Percentiles rank a stretch among this genome's conserved stretches.
phyloP scores from a whole-genome alignment of 2,329 filamentous ascomycete species.

The Neonectria ditissima region DNA sequence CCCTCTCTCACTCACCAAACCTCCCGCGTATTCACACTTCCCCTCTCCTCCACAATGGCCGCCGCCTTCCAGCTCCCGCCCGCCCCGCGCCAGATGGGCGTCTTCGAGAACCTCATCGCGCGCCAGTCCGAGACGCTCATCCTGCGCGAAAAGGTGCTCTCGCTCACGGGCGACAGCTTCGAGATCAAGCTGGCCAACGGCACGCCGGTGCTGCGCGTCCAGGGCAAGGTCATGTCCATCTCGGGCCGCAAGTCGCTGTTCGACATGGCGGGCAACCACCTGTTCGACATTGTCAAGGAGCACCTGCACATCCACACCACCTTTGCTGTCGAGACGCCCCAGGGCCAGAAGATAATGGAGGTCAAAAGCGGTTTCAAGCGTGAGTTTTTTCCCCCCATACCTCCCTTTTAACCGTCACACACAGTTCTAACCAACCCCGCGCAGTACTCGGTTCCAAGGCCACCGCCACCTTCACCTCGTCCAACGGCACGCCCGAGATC shows the following conservation, averaged over 20 bases:
- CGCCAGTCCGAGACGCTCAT: conserved; percentile 61
- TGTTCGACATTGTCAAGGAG: conserved; percentile 71
- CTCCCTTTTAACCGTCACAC: no score
- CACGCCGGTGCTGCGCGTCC: conserved; percentile 65
- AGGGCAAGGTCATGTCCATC: conserved; percentile 66
- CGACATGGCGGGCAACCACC: conserved; percentile 64
- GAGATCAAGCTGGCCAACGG: conserved; percentile 68
- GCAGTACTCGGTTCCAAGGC: conserved; percentile 67
- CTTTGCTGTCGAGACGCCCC: conserved; percentile 61
- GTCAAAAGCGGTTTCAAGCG: conserved; percentile 66
- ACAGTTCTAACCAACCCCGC: conserved; percentile 12
- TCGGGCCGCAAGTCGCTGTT: conserved; percentile 67
- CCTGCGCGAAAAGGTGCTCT: conserved; percentile 71
- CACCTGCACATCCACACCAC: conserved; percentile 62
- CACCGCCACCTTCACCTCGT: conserved; percentile 67
- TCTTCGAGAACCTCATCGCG: conserved; percentile 55
- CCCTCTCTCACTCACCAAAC: background rate
- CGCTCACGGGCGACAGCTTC: conserved; percentile 73
- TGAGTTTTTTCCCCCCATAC: no score
- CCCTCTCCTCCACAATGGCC: conserved; percentile 1
- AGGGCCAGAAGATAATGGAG: conserved; percentile 62
- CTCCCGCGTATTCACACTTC: background rate
- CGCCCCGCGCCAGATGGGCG: conserved; percentile 50
- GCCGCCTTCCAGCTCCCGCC: conserved; percentile 44
- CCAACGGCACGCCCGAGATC: conserved; percentile 55